Conservation (phyloP, 352 stramenopile genomes). For the Phytophthora macrochlamydospora region DNA sequence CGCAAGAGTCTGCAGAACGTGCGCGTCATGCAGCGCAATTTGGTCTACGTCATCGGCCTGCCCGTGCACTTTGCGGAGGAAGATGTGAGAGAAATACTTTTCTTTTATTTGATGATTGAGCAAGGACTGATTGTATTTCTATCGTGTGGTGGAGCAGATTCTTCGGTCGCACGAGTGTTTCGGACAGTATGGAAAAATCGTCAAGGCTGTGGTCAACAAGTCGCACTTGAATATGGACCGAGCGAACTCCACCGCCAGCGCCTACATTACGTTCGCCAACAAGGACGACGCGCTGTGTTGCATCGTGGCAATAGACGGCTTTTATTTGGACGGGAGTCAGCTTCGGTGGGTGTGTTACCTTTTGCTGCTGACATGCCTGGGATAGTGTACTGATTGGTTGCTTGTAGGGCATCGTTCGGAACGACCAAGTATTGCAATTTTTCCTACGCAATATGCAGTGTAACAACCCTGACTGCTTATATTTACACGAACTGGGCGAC, state of each 20-base stretch:
- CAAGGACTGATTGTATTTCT: neutral
- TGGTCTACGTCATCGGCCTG: conserved; percentile 95
- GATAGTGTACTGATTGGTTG: neutral
- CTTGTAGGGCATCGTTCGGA: conserved; percentile 88
- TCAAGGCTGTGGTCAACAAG: conserved; percentile 94
- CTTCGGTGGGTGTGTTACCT: conserved; percentile 44
- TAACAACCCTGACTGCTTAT: conserved; percentile 95
- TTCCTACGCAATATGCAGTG: conserved; percentile 92
- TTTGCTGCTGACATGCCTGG: neutral
- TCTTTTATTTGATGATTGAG: neutral
- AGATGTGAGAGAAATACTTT: conserved; percentile 35
- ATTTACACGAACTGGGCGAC: conserved; percentile 93
- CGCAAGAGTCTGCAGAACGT: conserved; percentile 89
- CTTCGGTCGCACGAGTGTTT: conserved; percentile 91
- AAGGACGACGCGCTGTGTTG: conserved; percentile 91
- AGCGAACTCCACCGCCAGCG: conserved; percentile 81
- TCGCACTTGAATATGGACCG: conserved; percentile 70
- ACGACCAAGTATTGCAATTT: conserved; percentile 97
- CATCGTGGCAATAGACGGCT: conserved; percentile 93
- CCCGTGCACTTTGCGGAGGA: conserved; percentile 86
- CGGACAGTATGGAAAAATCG: conserved; percentile 93
- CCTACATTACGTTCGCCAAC: conserved; percentile 94
- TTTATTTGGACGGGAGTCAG: conserved; percentile 81
- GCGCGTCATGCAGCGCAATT: conserved; percentile 93
- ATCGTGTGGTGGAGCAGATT: conserved; percentile 31